Evolutionary conservation across 202 grass and related monocot species (phyloP), one percentile per base, ranked within the genome.

Genomic region (Dendrocalamus latiflorus): DNA sequence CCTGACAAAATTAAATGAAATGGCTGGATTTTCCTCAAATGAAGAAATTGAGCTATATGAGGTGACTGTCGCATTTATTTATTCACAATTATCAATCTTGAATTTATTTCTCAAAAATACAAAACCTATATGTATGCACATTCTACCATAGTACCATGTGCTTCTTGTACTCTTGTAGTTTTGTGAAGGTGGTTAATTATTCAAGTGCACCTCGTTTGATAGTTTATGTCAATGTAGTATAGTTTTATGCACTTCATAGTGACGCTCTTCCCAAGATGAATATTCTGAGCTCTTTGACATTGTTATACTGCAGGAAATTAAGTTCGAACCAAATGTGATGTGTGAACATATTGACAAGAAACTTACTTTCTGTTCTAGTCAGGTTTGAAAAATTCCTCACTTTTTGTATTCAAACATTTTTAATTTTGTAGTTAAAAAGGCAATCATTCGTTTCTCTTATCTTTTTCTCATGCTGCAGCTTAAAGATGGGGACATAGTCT

Each of bases 311-410:
- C 83, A 99, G 96, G 96, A 98, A 90, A 95, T 98, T 80, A 95
- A 98, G 83, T 98, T 95, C 45, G 93, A 98, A 59, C 93, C 93
- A 75, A 92, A 67, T 88, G 91, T 95, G 41, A 93, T 98, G 93
- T 98, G 96, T 79, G 93, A 98, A 65, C 93, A 91, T 75, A 90
- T 98, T 71, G 96, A 98, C 65, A 98, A 95, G 89, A 91, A 83
- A 79, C 70, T 95, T 57, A 91, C 85, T 68, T 98, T 98, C 62
- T 82, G 89, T 70, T 86, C 87, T 81, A 98, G 93, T 67, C 91
- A 98, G 96, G 96, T 98, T 69, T 89, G 84, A 81, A 43, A 54
- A 51, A 53, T 26, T 36, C 17, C 9, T 50, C 25, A 72, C 10
- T 51, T 85, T 51, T 50, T 54, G 50, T 21, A 75, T 91, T 16